A percentile compares a stretch with the other conserved stretches of the same genome.
These are phyloP conservation scores for Saprolegnia parasitica DNA, from an alignment of 352 stramenopile species.

Conservation along the genomic window DNA sequence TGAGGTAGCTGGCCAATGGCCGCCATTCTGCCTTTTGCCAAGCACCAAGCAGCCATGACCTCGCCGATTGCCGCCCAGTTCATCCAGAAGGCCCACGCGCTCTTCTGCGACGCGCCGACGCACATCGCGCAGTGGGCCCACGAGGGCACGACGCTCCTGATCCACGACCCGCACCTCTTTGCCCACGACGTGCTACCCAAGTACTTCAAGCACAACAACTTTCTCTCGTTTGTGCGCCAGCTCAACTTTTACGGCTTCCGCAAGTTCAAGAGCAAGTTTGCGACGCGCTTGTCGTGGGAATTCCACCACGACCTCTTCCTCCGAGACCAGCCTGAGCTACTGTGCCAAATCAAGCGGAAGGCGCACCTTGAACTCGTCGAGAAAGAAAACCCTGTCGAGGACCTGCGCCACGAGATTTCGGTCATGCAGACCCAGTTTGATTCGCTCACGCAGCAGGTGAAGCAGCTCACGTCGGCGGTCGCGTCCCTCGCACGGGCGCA, in stretches of 20 bases:
- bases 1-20: not conserved
- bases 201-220: constrained; percentile 49
- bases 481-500: not conserved
- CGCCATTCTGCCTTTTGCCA: not conserved
- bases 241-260: constrained; percentile 39
- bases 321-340: constrained; percentile 31
- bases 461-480: constrained; percentile 6
- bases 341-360: constrained; percentile 33
- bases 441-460: constrained; percentile 5
- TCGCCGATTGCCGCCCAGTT: constrained; percentile 6
- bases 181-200: constrained; percentile 31
- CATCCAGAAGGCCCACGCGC: constrained; percentile 9
- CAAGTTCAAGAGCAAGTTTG: constrained; percentile 26
- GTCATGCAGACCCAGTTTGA: constrained; percentile 26
- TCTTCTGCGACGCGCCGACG: constrained; percentile 7
- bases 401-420: constrained; percentile 2
- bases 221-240: constrained; percentile 45
- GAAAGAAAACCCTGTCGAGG: constrained; percentile 15
- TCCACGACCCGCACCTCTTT: constrained; percentile 28
- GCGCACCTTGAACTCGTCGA: constrained; percentile 5
- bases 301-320: constrained; percentile 36
- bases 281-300: constrained; percentile 29
- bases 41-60: not conserved
- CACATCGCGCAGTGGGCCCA: constrained; percentile 31
- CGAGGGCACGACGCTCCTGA: constrained; percentile 29